phyloP scores from a whole-genome alignment of 371 early-diverging fungal species.

The Rhizopus sp. region DNA sequence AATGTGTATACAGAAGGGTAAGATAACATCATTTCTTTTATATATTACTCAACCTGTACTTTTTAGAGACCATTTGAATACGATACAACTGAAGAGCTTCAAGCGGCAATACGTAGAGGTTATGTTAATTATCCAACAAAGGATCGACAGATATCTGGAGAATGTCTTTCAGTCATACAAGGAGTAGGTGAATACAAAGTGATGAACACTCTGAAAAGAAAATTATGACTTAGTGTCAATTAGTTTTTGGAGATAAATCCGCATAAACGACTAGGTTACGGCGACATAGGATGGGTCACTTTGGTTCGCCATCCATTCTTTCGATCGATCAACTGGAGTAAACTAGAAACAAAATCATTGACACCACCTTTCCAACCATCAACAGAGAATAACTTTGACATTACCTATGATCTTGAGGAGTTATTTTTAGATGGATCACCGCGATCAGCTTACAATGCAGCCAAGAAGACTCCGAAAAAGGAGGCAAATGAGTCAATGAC shows the following conservation, averaged over 20 bases:
- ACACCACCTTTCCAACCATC: constrained; percentile 64
- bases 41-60: background rate
- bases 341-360: constrained; percentile 43
- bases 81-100: constrained; percentile 53
- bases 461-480: constrained; percentile 11
- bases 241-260: constrained; percentile 55
- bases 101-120: constrained; percentile 57
- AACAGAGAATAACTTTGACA: constrained; percentile 85
- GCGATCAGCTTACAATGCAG: constrained; percentile 30
- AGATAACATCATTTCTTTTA: background rate
- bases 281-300: constrained; percentile 44
- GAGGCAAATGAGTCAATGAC: constrained; percentile 2
- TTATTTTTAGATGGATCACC: constrained; percentile 87
- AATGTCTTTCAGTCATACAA: constrained; percentile 64
- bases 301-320: constrained; percentile 58
- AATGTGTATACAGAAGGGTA: constrained; percentile 63
- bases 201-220: background rate
- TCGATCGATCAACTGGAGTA: constrained; percentile 48
- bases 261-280: constrained; percentile 52
- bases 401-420: constrained; percentile 93
- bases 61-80: constrained; percentile 63
- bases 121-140: constrained; percentile 59
- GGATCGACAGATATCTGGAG: constrained; percentile 55
- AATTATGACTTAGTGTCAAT: no score
- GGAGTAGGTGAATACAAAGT: constrained; percentile 38